Conservation (phyloP, 2,329 filamentous ascomycete genomes). For the Colletotrichum aenigma region DNA sequence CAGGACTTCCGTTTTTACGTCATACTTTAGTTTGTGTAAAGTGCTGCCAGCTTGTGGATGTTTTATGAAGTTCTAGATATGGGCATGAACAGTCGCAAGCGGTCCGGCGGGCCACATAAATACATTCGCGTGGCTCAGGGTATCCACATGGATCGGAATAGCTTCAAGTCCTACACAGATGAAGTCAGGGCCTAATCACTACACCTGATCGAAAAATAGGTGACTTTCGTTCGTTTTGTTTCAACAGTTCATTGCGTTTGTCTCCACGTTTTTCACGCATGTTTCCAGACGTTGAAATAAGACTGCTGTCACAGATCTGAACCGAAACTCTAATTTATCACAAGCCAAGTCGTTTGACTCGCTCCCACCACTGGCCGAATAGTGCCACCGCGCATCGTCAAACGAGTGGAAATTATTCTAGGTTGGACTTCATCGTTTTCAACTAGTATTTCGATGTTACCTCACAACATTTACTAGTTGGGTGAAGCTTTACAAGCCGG, state of each 20-base stretch:
- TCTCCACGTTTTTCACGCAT: background rate
- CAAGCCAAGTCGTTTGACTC: background rate
- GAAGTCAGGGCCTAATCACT: background rate
- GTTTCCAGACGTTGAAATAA: background rate
- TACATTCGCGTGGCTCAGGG: background rate
- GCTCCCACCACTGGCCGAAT: background rate
- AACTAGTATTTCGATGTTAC: background rate
- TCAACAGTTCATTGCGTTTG: background rate
- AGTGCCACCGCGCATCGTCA: background rate
- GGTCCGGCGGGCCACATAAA: background rate
- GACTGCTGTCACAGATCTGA: background rate
- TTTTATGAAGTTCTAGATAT: background rate
- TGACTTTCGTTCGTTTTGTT: background rate
- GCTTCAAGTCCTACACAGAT: background rate
- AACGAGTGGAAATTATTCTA: rapidly evolving
- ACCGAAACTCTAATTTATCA: background rate
- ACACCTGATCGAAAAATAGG: background rate
- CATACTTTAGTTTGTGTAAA: background rate
- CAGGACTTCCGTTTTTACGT: background rate
- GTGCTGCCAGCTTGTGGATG: background rate
- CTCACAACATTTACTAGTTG: background rate
- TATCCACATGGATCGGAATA: background rate
- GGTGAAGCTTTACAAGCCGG: background rate
- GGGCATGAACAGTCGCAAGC: background rate
- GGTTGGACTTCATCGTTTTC: background rate